Conservation (phyloP, 257 asterid genomes). For the Primulina huaijiensis region DNA sequence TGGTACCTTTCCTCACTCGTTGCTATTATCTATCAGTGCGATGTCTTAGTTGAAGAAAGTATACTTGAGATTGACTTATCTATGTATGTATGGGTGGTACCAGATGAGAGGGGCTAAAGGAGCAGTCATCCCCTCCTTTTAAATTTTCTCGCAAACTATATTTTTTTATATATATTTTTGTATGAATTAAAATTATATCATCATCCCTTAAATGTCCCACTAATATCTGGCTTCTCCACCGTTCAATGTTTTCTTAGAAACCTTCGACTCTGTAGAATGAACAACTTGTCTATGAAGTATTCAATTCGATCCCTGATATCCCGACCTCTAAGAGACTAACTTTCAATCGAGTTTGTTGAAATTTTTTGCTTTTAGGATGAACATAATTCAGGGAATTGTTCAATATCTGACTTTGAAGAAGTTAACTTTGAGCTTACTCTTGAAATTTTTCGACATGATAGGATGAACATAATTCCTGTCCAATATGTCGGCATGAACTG, state of each 20-base stretch:
- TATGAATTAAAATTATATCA: too few relatives aligned
- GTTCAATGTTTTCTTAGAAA: too few relatives aligned
- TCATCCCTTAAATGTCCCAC: background rate
- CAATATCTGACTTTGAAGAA: background rate
- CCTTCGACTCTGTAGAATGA: too few relatives aligned
- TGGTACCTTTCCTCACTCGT: slow-evolving; percentile 47
- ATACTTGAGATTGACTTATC: background rate
- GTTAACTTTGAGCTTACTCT: slow-evolving; percentile 2
- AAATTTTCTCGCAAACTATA: background rate
- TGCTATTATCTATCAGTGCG: background rate
- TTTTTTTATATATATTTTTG: too few relatives aligned
- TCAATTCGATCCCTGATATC: background rate
- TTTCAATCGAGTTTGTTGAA: background rate
- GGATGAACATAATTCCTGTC: slow-evolving; percentile 97
- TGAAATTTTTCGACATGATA: slow-evolving; percentile 21
- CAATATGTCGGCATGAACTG: slow-evolving; percentile 89
- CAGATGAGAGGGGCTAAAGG: background rate
- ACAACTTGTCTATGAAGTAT: too few relatives aligned
- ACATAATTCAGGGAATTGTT: background rate
- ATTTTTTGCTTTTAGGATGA: background rate
- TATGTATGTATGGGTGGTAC: background rate
- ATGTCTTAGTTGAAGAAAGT: background rate
- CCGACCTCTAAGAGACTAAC: background rate
- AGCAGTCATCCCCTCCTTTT: background rate
- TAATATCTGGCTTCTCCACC: too few relatives aligned